Percentiles rank a stretch among this genome's conserved stretches.
phyloP scores from a whole-genome alignment of 768 basidiomycete species.

The Auriscalpium microsporum region DNA sequence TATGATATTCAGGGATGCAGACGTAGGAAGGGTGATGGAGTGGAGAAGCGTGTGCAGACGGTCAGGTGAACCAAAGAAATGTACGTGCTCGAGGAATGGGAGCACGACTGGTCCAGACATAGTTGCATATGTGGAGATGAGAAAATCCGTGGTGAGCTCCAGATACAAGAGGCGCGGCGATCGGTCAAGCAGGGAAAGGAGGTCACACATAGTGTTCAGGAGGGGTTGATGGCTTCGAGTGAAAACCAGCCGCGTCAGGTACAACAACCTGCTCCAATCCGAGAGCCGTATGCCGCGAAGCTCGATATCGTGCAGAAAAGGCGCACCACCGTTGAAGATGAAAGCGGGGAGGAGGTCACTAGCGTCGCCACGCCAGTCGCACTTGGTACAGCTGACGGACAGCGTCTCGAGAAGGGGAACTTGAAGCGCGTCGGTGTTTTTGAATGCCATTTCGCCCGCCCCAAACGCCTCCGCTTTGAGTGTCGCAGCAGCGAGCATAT shows the following conservation, averaged over 20 bases:
- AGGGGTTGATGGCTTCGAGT: not conserved
- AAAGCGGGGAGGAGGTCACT: not conserved
- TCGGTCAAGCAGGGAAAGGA: not conserved
- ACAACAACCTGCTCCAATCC: not conserved
- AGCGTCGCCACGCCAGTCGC: not conserved
- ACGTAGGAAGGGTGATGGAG: not conserved
- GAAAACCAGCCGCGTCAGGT: not conserved
- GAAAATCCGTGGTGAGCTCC: not conserved
- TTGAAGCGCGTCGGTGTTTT: not conserved
- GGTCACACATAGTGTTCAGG: not conserved
- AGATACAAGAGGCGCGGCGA: not conserved
- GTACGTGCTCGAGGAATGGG: not conserved
- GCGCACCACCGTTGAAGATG: not conserved
- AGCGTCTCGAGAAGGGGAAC: not conserved
- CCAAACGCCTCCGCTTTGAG: not conserved
- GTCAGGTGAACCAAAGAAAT: not conserved
- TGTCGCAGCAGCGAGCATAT: not conserved
- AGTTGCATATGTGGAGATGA: not conserved
- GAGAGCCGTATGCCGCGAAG: not conserved
- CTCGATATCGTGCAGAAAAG: not conserved
- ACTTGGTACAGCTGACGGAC: not conserved
- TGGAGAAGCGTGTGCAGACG: not conserved
- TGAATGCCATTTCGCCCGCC: not conserved
- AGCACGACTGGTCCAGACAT: not conserved
- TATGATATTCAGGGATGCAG: not conserved